phyloP scores from a whole-genome alignment of 2,329 filamentous ascomycete species.

The Ceratocystiopsis sp. region DNA sequence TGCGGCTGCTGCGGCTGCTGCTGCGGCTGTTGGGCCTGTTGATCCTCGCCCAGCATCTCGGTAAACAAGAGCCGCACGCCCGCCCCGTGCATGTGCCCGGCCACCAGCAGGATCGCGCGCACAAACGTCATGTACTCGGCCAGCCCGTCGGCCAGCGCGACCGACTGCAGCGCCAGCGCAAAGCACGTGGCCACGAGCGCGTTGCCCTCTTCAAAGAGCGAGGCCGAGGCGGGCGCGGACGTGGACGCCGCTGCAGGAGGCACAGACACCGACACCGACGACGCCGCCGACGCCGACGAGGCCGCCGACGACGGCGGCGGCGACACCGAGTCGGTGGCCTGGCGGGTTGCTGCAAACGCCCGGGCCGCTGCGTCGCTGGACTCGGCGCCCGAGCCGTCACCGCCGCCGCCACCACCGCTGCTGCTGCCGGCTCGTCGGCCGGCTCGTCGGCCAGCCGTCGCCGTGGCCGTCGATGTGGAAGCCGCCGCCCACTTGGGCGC shows the following conservation, averaged over 20 bases:
- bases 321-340: not conserved
- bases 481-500: slow-evolving; percentile 16
- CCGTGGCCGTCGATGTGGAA: not conserved
- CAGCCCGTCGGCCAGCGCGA: slow-evolving; percentile 38
- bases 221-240: not conserved
- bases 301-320: not conserved
- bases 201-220: slow-evolving; percentile 33
- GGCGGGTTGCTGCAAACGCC: too few species aligned
- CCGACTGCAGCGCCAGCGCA: slow-evolving; percentile 41
- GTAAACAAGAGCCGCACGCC: slow-evolving; percentile 32
- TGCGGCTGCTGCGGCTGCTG: too few species aligned
- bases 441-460: not conserved
- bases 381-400: not conserved
- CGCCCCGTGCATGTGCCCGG: slow-evolving; percentile 37
- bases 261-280: not conserved
- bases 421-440: not conserved
- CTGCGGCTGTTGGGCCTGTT: too few species aligned
- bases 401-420: too few species aligned
- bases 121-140: slow-evolving; percentile 45
- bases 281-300: not conserved
- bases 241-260: not conserved
- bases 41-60: slow-evolving; percentile 25
- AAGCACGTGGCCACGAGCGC: slow-evolving; percentile 42
- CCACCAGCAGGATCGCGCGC: slow-evolving; percentile 37
- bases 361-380: too few species aligned